Evolutionary conservation across 192 early-diverging fungal genomes (phyloP), one percentile per base, ranked within the genome.

Genomic region (Coemansia furcata): DNA sequence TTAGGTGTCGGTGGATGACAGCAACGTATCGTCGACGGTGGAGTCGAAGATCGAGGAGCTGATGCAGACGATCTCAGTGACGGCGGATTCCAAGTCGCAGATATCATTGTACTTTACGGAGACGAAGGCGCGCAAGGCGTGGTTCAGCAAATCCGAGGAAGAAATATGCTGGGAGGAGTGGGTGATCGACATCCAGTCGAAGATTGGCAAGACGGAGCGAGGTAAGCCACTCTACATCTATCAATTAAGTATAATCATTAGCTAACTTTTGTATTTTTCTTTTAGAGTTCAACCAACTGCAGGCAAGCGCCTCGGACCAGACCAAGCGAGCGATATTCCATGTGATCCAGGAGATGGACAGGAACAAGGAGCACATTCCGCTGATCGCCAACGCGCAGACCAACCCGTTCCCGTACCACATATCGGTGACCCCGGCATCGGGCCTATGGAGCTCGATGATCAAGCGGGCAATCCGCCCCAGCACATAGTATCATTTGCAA

Each of bases 121-220:
- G 38, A 76, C 79, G 17, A 73, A 73, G 50, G 50, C 74, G 2
- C 73, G 74, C 36, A 62, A 63, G 37, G 79, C 79, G 0, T 82
- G 79, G 79, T 82, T 82, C 36, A 68, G 71, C 70, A 76, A 70
- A 33, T 68, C 79, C 3, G 78, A 80, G n/a, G 74, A 82, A 59
- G 73, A 73, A 11, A 69, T 82, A 39, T 73, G 79, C 74, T 82
- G 79, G 79, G 79, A 82, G 32, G 74, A 82, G n/a, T 82, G 79
- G 79, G 15, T 66, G 0, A 43, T 82, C 15, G 32, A 61, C 37
- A 40, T 82, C 1, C 65, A 73, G 30, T 64, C 65, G 46, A 60
- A 59, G 32, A 40, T 67, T n/a, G 23, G 58, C 33, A 60, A 50
- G 33, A 60, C 70, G 2, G 70, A 68, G 21, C 38, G 63, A 49